Conservation (phyloP, 345 rosid genomes). For the Sonneratia caseolaris region DNA sequence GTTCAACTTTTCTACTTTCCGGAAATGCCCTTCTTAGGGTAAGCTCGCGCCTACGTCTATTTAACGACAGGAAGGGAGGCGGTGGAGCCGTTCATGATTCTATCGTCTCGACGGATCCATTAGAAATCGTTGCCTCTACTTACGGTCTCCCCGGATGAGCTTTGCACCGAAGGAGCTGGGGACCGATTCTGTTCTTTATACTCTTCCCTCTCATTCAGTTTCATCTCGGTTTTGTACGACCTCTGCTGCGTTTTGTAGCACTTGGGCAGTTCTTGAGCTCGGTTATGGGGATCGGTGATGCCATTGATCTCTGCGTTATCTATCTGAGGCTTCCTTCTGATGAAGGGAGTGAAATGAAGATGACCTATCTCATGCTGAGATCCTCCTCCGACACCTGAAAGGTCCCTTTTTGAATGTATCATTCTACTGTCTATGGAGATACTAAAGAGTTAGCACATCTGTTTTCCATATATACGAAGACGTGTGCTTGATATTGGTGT, state of each 20-base stretch:
- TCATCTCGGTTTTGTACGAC: no score
- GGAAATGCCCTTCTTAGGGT: constrained; percentile 2
- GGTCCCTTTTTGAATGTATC: no score
- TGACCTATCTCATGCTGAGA: constrained; percentile 5
- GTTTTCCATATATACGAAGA: no score
- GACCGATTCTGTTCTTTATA: background rate
- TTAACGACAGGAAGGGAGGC: background rate
- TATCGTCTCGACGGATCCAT: background rate
- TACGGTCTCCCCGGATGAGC: background rate
- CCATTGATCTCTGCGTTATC: constrained; percentile 7
- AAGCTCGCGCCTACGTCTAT: background rate
- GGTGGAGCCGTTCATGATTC: background rate
- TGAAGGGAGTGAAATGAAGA: constrained; percentile 9
- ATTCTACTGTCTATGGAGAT: no score
- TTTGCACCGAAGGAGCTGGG: no score
- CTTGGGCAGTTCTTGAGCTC: background rate
- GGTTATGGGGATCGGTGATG: constrained; percentile 9
- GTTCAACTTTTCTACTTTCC: background rate
- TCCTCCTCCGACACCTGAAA: background rate
- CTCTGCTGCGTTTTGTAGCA: background rate
- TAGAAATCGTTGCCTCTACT: background rate
- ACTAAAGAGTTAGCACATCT: no score
- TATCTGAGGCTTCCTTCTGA: constrained; percentile 10
- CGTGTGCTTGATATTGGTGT: no score
- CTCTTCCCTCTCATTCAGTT: no score